phyloP scores from a whole-genome alignment of 768 basidiomycete genomes.

The Kwoniella mangroviensis region DNA sequence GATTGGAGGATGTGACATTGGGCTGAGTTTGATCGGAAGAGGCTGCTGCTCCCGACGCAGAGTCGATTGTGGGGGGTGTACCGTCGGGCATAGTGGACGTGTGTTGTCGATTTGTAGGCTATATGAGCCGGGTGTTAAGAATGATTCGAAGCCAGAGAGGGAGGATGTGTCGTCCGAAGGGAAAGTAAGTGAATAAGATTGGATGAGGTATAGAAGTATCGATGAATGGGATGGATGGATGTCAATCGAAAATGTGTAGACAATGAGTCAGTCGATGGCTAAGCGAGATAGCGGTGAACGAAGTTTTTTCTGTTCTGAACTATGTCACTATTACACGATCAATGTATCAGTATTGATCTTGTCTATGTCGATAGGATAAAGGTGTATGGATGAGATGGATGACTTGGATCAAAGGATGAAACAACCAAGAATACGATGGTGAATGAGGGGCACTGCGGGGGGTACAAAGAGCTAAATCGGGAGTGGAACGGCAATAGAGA shows the following conservation, averaged over 20 bases:
- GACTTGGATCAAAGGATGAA: constrained; percentile 3
- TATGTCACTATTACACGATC: too few species aligned
- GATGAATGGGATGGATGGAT: background rate
- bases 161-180: too few species aligned
- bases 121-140: background rate
- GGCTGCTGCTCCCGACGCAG: constrained; percentile 1
- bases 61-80: constrained; percentile 31
- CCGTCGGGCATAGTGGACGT: constrained; percentile 30
- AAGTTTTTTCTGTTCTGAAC: background rate
- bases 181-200: too few species aligned
- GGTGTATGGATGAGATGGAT: background rate
- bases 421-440: background rate
- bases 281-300: background rate
- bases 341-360: too few species aligned
- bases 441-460: background rate
- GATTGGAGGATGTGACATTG: constrained; percentile 13
- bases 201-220: too few species aligned
- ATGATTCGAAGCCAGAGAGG: background rate
- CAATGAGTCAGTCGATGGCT: background rate
- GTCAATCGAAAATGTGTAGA: background rate
- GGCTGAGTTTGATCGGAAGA: constrained; percentile 14
- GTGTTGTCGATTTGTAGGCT: background rate
- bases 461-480: background rate
- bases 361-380: background rate
- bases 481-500: background rate